Evolutionary conservation across 441 rosid genomes (phyloP).

Genomic region (Macaranga tanarius): DNA sequence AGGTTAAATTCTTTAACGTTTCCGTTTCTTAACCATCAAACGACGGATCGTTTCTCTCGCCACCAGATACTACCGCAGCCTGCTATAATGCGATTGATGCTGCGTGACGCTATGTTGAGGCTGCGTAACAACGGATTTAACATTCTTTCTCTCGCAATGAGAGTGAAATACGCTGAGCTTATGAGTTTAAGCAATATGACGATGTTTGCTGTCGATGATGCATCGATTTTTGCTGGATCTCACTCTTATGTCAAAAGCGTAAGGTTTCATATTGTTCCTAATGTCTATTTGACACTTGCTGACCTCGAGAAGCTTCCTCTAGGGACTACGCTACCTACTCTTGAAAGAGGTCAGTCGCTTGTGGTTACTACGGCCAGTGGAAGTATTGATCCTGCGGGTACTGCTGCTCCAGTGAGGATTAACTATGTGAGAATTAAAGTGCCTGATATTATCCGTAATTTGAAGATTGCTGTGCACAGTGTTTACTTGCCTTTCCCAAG

Average conservation of each 20-base stretch:
- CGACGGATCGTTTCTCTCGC: constrained; percentile 13
- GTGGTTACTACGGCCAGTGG: constrained; percentile 46
- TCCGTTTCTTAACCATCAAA: constrained; percentile 26
- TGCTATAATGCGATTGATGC: constrained; percentile 52
- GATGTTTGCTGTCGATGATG: constrained; percentile 56
- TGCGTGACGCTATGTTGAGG: constrained; percentile 56
- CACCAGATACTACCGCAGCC: constrained; percentile 32
- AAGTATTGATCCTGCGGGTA: background rate
- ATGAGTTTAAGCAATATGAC: constrained; percentile 48
- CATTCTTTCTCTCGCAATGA: constrained; percentile 53
- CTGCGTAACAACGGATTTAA: constrained; percentile 59
- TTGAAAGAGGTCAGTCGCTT: constrained; percentile 47
- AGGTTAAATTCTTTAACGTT: constrained; percentile 41
- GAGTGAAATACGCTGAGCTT: constrained; percentile 48
- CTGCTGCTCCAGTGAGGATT: constrained; percentile 37
- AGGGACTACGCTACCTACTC: constrained; percentile 46
- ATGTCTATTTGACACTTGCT: constrained; percentile 32
- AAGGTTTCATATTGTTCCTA: constrained; percentile 58
- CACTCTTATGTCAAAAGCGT: constrained; percentile 41
- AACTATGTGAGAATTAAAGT: constrained; percentile 53
- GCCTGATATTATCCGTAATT: constrained; percentile 51
- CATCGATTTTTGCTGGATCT: constrained; percentile 54
- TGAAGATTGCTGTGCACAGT: constrained; percentile 53
- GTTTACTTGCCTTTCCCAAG: constrained; percentile 59
- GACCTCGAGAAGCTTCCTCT: constrained; percentile 52